Evolutionary conservation across 306 rosid genomes (phyloP).

Genomic region (Urtica urens): DNA sequence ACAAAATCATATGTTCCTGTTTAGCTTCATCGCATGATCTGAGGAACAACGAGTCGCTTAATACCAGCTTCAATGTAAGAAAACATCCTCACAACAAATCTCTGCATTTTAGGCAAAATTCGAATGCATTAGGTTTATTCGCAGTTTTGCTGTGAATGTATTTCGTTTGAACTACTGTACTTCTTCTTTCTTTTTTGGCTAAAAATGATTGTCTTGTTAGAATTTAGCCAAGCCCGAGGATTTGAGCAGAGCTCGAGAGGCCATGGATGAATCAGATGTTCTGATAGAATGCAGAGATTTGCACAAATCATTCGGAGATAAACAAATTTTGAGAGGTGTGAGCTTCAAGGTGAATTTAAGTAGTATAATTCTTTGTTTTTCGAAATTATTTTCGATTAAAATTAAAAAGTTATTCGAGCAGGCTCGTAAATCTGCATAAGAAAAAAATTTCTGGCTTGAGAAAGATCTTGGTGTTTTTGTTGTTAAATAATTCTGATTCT

Average conservation of each 20-base stretch:
- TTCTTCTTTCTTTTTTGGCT: slow-evolving; percentile 7
- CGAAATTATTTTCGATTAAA: too few relatives aligned
- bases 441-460: too few relatives aligned
- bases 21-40: slow-evolving; percentile 59
- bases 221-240: slow-evolving; percentile 55
- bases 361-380: too few relatives aligned
- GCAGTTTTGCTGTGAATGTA: not conserved
- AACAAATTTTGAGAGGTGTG: slow-evolving; percentile 87
- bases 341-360: slow-evolving; percentile 85
- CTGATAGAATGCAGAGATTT: slow-evolving; percentile 89
- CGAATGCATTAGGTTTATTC: not conserved
- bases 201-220: slow-evolving; percentile 32
- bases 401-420: too few relatives aligned
- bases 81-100: not conserved
- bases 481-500: not conserved
- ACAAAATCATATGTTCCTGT: slow-evolving; percentile 58
- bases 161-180: not conserved
- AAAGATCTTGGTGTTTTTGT: not conserved
- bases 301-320: slow-evolving; percentile 86
- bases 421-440: too few relatives aligned
- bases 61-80: slow-evolving; percentile 47
- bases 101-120: not conserved
- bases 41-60: slow-evolving; percentile 47
- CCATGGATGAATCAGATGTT: slow-evolving; percentile 62
- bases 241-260: slow-evolving; percentile 32